Evolutionary conservation across 108 stramenopile species (phyloP), one percentile per base, ranked within the genome.

Genomic region (Conticribra weissflogii): DNA sequence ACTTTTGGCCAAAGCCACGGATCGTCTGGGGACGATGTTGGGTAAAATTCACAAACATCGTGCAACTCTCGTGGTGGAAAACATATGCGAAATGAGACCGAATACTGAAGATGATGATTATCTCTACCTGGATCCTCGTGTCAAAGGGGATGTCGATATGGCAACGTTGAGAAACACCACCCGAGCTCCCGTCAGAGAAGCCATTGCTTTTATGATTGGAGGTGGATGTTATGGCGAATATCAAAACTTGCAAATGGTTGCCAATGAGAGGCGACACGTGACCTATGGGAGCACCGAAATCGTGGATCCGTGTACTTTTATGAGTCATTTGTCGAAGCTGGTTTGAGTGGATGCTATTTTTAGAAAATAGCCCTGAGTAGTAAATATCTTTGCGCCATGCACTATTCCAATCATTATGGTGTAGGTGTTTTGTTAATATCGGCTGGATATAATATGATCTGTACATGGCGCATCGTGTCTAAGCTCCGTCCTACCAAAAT

Each of bases 181-280:
- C 30, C 84, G 90, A 25, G 85, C 87, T 17, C 81, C 95, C 0
- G 82, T 89, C 3, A 74, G 82, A 36, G 91, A 98, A 67, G 95
- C 90, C 3, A 95, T 98, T 57, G 94, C 94, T 45, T 99, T 99
- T 78, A 85, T 96, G 59, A 84, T 99, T 34, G 98, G 98, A 23
- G 97, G 96, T 21, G 98, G 98, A 45, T 97, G 94, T 73, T 98
- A 98, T 78, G 81, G 90, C 17, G 98, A 99, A 82, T 98, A 98
- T 68, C 96, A 98, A 61, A 98, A 98, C 71, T 83, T 99, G 78
- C 96, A 97, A 84, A 91, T 88, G 88, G 81, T 89, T 23, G 87
- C 90, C 16, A 82, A 85, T 36, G 90, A 87, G 33, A 84, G 93
- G 48, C 81, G 92, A 63, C 86, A 81, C 24, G 79, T 97, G 8